A percentile compares a stretch with the other conserved stretches of the same genome.
phyloP scores from a whole-genome alignment of 228 moss, liverwort and hornwort genomes.

The Sphagnum magellanicum region DNA sequence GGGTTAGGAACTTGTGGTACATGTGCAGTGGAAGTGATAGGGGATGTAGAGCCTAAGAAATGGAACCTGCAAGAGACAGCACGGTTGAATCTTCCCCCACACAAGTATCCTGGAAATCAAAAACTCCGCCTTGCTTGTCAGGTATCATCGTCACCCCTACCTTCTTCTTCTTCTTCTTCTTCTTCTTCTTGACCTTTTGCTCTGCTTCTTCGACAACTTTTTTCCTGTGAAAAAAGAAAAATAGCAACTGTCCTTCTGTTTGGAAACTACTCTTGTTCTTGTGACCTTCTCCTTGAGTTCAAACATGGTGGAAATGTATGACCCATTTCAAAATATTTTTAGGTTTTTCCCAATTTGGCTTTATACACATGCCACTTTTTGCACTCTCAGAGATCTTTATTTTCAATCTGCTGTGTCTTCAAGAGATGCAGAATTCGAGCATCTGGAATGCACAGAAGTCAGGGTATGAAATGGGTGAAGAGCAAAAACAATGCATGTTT shows the following conservation, averaged over 20 bases:
- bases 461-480: too few species aligned
- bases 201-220: background rate
- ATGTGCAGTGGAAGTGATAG: conserved; percentile 26
- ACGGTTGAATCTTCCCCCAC: conserved; percentile 24
- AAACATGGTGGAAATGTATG: too few species aligned
- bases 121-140: conserved; percentile 25
- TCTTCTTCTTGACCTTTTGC: background rate
- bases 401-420: too few species aligned
- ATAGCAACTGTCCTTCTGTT: background rate
- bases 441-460: too few species aligned
- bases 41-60: conserved; percentile 12
- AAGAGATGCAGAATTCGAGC: too few species aligned
- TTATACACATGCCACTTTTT: too few species aligned
- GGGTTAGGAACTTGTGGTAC: conserved; percentile 32
- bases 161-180: background rate
- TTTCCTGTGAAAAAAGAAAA: background rate
- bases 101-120: conserved; percentile 12
- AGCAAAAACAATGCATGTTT: too few species aligned
- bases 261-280: background rate
- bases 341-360: too few species aligned
- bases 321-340: too few species aligned
- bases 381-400: too few species aligned
- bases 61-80: conserved; percentile 8
- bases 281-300: background rate
- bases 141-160: conserved; percentile 1